These are phyloP conservation scores for Pinus tabuliformis DNA, from an alignment of 75 land plant species.

Conservation along the genomic window DNA sequence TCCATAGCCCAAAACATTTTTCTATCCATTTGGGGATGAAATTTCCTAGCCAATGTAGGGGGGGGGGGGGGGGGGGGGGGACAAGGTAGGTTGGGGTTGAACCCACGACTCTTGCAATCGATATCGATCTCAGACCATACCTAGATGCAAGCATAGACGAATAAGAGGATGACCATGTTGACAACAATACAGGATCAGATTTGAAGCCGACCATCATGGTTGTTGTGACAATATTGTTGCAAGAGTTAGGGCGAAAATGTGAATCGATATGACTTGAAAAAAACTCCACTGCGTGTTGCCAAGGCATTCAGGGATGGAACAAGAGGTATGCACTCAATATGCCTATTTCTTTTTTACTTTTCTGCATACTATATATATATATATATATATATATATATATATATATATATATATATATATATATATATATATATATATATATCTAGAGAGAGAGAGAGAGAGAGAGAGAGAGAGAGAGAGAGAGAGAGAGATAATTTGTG, in stretches of 20 bases:
- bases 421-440: too few species aligned
- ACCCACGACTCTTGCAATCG: background rate
- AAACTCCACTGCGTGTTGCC: constrained; percentile 85
- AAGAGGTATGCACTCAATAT: constrained; percentile 22
- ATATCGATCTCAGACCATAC: background rate
- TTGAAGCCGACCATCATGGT: constrained; percentile 32
- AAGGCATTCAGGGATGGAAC: constrained; percentile 74
- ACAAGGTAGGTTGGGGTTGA: background rate
- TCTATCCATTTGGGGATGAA: background rate
- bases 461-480: too few species aligned
- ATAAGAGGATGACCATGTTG: background rate
- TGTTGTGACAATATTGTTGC: constrained; percentile 69
- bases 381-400: too few species aligned
- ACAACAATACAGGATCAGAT: background rate
- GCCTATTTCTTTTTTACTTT: background rate
- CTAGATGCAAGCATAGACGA: background rate
- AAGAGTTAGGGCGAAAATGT: constrained; percentile 76
- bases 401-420: too few species aligned
- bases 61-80: too few species aligned
- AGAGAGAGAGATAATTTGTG: too few species aligned
- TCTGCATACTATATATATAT: too few species aligned
- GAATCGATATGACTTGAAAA: constrained; percentile 66
- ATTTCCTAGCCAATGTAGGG: background rate
- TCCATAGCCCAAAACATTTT: too few species aligned
- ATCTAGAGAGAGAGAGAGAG: too few species aligned